A percentile compares a stretch with the other conserved stretches of the same genome.
Evolutionary conservation across 108 stramenopile genomes (phyloP).

Genomic region (Fragilaria radians): DNA sequence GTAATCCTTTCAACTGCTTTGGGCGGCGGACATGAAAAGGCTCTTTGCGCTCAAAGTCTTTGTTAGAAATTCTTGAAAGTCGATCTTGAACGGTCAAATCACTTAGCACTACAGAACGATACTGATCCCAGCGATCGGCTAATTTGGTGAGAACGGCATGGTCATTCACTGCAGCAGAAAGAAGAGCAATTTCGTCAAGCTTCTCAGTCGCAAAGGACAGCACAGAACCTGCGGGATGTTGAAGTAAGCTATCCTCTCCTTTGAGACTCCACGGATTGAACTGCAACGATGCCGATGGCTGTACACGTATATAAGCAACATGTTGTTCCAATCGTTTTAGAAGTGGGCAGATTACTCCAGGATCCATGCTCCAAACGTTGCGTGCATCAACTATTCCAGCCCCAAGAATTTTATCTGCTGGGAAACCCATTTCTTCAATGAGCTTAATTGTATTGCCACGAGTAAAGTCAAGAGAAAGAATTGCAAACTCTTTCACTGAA

Average conservation of each 20-base stretch:
- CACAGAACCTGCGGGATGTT: constrained; percentile 26
- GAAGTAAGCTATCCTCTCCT: constrained; percentile 23
- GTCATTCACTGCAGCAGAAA: constrained; percentile 17
- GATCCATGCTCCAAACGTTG: constrained; percentile 43
- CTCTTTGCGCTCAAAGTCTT: constrained; percentile 34
- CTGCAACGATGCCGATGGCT: constrained; percentile 42
- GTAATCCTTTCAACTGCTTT: constrained; percentile 34
- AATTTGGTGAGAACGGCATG: constrained; percentile 1
- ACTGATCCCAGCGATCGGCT: constrained; percentile 15
- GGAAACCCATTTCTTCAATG: constrained; percentile 35
- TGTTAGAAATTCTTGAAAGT: neutral
- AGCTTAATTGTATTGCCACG: constrained; percentile 37
- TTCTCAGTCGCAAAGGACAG: constrained; percentile 53
- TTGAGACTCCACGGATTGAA: constrained; percentile 40
- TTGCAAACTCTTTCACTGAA: constrained; percentile 16
- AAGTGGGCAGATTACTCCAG: constrained; percentile 4
- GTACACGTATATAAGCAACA: constrained; percentile 17
- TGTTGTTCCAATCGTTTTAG: constrained; percentile 4
- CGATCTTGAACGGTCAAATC: neutral
- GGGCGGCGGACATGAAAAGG: constrained; percentile 30
- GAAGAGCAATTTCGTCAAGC: constrained; percentile 30
- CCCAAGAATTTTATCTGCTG: constrained; percentile 34
- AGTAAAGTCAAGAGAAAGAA: constrained; percentile 51
- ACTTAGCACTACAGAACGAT: neutral
- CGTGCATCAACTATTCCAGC: constrained; percentile 50